These are phyloP conservation scores for Ceriops decandra DNA, from an alignment of 345 rosid species.

Conservation along the genomic window DNA sequence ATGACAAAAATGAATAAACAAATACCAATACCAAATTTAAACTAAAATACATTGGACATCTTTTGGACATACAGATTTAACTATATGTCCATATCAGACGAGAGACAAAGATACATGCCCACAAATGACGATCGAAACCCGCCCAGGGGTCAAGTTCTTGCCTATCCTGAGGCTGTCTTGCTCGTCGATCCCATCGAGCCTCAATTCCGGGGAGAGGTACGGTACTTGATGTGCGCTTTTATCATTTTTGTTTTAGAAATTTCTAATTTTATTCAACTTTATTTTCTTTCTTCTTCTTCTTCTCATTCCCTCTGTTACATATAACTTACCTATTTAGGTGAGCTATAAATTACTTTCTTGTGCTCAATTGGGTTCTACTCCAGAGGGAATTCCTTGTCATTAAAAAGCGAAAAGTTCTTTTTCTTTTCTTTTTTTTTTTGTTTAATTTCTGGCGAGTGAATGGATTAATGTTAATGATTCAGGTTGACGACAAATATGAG, in stretches of 20 bases:
- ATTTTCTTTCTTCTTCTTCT: background rate
- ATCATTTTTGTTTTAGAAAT: background rate
- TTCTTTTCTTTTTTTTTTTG: too few species aligned
- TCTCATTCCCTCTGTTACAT: background rate
- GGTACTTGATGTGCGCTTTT: too few species aligned
- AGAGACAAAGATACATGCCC: slow-evolving; percentile 26
- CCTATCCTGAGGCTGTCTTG: slow-evolving; percentile 26
- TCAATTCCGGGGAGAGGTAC: slow-evolving; percentile 27
- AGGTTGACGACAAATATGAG: slow-evolving; percentile 30
- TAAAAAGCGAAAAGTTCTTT: too few species aligned
- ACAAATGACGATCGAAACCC: slow-evolving; percentile 15
- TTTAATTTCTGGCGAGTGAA: too few species aligned
- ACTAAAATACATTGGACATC: background rate
- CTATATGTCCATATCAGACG: slow-evolving; percentile 25
- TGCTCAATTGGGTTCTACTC: too few species aligned
- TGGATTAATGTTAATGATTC: too few species aligned
- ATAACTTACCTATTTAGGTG: too few species aligned
- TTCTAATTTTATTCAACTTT: background rate
- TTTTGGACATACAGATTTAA: slow-evolving; percentile 12
- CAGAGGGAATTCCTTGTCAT: too few species aligned
- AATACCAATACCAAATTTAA: background rate
- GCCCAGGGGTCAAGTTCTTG: slow-evolving; percentile 20
- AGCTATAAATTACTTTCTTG: too few species aligned
- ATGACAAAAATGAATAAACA: background rate
- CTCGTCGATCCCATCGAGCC: slow-evolving; percentile 24